A percentile compares a stretch with the other conserved stretches of the same genome.
phyloP scores from a whole-genome alignment of 257 asterid species.

The Solanum rostratum region DNA sequence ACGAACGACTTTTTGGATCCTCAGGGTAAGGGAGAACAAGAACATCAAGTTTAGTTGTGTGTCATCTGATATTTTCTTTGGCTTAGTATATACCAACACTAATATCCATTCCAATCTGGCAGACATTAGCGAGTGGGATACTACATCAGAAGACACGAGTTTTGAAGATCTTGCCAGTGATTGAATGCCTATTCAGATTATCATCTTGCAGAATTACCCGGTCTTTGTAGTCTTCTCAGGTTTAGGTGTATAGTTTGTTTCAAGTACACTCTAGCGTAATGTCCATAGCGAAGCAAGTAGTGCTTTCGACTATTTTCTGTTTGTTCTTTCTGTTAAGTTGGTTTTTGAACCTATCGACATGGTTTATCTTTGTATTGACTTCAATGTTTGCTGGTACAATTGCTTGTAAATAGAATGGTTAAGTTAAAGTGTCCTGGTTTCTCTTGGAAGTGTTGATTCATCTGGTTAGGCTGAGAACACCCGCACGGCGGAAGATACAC shows the following conservation, averaged over 20 bases:
- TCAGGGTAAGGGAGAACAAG: constrained; percentile 36
- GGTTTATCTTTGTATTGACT: neutral
- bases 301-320: neutral
- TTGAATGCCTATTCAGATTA: constrained; percentile 9
- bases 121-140: constrained; percentile 40
- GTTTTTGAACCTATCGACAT: neutral
- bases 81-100: neutral
- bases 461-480: neutral
- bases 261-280: neutral
- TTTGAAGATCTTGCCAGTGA: constrained; percentile 45
- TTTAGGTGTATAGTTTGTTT: neutral
- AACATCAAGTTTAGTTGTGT: constrained; percentile 40
- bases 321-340: neutral
- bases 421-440: neutral
- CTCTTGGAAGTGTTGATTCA: neutral
- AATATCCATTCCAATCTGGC: constrained; percentile 7
- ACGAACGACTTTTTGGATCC: constrained; percentile 35
- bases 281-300: neutral
- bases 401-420: neutral
- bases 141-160: constrained; percentile 44
- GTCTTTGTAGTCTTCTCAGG: neutral
- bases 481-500: neutral
- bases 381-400: neutral
- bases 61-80: neutral
- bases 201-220: neutral